Evolutionary conservation across 139 green algal genomes (phyloP), one percentile per base, ranked within the genome.

Genomic region (Ulvella scutata): DNA sequence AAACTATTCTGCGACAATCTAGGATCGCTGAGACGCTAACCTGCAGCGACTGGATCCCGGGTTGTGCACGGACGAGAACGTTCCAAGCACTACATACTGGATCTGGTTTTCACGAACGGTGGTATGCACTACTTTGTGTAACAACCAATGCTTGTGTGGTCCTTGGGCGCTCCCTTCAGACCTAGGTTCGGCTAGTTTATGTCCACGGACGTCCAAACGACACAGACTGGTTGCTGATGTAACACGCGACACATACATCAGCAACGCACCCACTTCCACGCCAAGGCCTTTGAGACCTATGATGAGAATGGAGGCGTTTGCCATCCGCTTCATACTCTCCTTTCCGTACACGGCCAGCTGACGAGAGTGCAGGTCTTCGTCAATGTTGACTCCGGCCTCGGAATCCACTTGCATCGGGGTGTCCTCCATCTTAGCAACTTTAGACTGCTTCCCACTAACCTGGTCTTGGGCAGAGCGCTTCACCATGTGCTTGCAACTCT

Each of bases 321-420:
- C 91, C 82, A 99, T 90, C 23, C 89, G 85, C 37, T 83, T 80
- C 92, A 99, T 98, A 6, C 82, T 89, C 79, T 98, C 95, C 4
- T 92, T 83, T 39, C 95, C 95, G 80, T 99, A 99, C 37, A 99
- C 95, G 3, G 95, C 95, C 7, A 99, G 86, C 87, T 99, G 93
- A 36, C 95, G 77, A 43, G 82, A 92, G 86, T 99, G 95, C 40
- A 99, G 85, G 79, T 98, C 93, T 80, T 99, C 95, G 79, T 99
- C 95, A 21, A 99, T 93, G 20, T 87, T 62, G 44, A 62, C 78
- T 26, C 44, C 44, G 10, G 44, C 44, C 33, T 62, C 44, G 44
- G 44, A 62, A 26, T 62, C 44, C 29, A 62, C 44, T 23, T 62
- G 29, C 43, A 82, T 77, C 26, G 38, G 35, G n/a, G 75, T 43